Evolutionary conservation across 331 rosid genomes (phyloP), one percentile per base, ranked within the genome.

Genomic region (Erythrophleum ivorense): DNA sequence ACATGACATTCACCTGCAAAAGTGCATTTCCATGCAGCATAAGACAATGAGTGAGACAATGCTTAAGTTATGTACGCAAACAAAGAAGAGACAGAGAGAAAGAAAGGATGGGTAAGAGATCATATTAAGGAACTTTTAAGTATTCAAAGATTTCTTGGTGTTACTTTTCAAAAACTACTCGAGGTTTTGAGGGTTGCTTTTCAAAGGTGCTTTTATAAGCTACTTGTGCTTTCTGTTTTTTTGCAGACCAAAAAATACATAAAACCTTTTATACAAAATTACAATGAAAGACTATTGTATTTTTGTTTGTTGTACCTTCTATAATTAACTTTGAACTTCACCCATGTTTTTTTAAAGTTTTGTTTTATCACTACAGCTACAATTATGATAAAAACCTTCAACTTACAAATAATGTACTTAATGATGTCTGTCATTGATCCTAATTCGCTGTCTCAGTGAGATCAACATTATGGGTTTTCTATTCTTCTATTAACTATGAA

Each of bases 1-100:
- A 86, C 99, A 96, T 92, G 82, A 89, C 77, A 86, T 94, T 88
- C 80, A 96, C 85, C 99, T 96, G 88, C 80, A 80, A 76, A 78
- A 59, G 46, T 50, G 45, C 73, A 72, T 78, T 84, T 80, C 78
- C 67, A 71, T 49, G 83, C 60, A 69, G 80, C 81, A 77, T 45
- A 80, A 77, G 78, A 60, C 18, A 76, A 29, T n/a, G 50, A 53
- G 10, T 48, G 38, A 59, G 33, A 67, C 46, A 75, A 57, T 24
- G 78, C 68, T 76, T 46, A 50, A 16, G 48, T 58, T 34, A 57
- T 36, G 75, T 13, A 65, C 29, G 75, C 21, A 75, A 64, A 79
- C 57, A 67, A 63, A 38, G 50, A 64, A 53, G 43, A 55, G 60
- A 36, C 14, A 18, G 18, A 38, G 78, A 49, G 48, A 53, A 76